Evolutionary conservation across 1,284 basidiomycete species (phyloP).

Genomic region (Sanguinoderma infundibulare): DNA sequence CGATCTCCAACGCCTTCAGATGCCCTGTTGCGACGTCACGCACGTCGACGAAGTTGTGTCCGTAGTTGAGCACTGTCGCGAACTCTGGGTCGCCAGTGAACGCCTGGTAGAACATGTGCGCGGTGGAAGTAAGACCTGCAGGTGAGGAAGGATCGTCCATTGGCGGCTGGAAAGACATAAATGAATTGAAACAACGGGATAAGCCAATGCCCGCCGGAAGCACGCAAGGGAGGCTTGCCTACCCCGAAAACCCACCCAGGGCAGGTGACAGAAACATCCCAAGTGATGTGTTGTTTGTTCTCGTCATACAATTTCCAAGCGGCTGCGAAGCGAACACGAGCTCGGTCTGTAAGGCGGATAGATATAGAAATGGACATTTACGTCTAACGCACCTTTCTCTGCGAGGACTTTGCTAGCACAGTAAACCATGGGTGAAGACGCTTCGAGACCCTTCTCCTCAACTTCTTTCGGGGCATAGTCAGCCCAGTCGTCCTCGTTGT

Average conservation of each 20-base stretch:
- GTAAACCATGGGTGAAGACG: constrained; percentile 50
- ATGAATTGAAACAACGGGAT: not conserved
- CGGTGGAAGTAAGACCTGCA: constrained; percentile 5
- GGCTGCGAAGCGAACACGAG: constrained; percentile 1
- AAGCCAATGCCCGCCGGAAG: not conserved
- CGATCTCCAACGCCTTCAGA: constrained; percentile 49
- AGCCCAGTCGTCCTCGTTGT: constrained; percentile 69
- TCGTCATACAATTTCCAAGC: constrained; percentile 30
- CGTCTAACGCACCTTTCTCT: constrained; percentile 47
- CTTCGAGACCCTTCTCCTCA: constrained; percentile 55
- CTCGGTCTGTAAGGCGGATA: not conserved
- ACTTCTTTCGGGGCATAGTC: constrained; percentile 51
- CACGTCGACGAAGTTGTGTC: constrained; percentile 55
- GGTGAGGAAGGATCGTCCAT: constrained; percentile 23
- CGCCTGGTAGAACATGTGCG: constrained; percentile 7
- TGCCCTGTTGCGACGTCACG: constrained; percentile 61
- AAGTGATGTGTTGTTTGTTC: constrained; percentile 23
- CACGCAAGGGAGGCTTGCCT: too few relatives aligned
- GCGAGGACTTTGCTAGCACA: constrained; percentile 69
- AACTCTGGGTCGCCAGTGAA: constrained; percentile 4
- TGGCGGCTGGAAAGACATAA: constrained; percentile 11
- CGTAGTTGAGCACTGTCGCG: constrained; percentile 36
- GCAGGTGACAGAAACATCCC: constrained; percentile 26
- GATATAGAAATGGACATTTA: too few relatives aligned
- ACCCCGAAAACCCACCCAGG: constrained; percentile 23